phyloP scores from a whole-genome alignment of 2,329 filamentous ascomycete species.

The Phaeoacremonium minimum region DNA sequence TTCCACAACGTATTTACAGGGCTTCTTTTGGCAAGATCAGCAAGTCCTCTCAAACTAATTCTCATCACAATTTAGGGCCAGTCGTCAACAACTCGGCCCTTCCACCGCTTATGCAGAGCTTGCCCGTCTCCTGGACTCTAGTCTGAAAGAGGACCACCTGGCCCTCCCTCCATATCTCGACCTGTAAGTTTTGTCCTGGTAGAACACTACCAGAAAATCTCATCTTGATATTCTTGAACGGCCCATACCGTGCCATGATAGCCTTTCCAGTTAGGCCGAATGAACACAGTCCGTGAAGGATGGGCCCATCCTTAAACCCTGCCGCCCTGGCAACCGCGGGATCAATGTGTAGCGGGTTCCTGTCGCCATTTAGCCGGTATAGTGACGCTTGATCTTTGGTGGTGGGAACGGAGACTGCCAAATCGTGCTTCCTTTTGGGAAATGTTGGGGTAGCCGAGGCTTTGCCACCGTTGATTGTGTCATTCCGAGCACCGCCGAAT shows the following conservation, averaged over 20 bases:
- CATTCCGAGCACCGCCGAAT: slow-evolving; percentile 80
- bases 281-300: slow-evolving; percentile 91
- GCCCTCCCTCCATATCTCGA: slow-evolving; percentile 92
- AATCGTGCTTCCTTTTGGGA: slow-evolving; percentile 73
- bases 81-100: slow-evolving; percentile 77
- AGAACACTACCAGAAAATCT: slow-evolving; percentile 82
- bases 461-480: slow-evolving; percentile 70
- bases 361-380: slow-evolving; percentile 90
- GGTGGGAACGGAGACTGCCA: slow-evolving; percentile 79
- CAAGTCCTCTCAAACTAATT: no score
- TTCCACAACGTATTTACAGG: no score
- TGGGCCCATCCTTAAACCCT: slow-evolving; percentile 86
- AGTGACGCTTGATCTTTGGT: slow-evolving; percentile 87
- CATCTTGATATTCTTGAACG: slow-evolving; percentile 88
- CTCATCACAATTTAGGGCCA: no score
- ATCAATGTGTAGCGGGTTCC: slow-evolving; percentile 95
- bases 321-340: slow-evolving; percentile 91
- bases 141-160: slow-evolving; percentile 78
- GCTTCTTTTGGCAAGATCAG: no score
- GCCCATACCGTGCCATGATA: slow-evolving; percentile 76
- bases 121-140: slow-evolving; percentile 89
- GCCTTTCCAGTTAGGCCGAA: slow-evolving; percentile 92
- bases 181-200: slow-evolving; percentile 84
- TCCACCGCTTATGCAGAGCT: slow-evolving; percentile 76
- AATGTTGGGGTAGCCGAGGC: slow-evolving; percentile 74